Conservation (phyloP, 2,329 filamentous ascomycete species). For the Lecanicillium sp. region DNA sequence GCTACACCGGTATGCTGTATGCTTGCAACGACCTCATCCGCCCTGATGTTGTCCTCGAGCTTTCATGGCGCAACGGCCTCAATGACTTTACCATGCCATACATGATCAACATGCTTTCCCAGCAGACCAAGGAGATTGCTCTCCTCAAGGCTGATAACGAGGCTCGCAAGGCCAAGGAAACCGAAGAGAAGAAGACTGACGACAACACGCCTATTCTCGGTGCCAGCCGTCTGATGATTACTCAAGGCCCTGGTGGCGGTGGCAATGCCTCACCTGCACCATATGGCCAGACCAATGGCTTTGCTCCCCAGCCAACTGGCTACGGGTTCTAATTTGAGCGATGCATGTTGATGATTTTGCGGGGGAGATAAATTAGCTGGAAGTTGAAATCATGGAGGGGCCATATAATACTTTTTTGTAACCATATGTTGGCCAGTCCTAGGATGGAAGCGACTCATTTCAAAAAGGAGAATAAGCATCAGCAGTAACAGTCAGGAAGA, state of each 20-base stretch:
- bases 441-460: no score
- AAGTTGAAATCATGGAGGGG: no score
- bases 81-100: slow-evolving; percentile 99
- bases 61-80: slow-evolving; percentile 93
- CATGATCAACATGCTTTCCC: slow-evolving; percentile 96
- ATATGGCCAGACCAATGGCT: slow-evolving; percentile 74
- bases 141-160: slow-evolving; percentile 92
- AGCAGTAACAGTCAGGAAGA: no score
- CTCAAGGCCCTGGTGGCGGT: slow-evolving; percentile 64
- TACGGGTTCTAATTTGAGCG: slow-evolving; percentile 46
- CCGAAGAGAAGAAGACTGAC: slow-evolving; percentile 71
- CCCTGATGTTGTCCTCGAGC: slow-evolving; percentile 84
- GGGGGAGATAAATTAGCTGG: no score
- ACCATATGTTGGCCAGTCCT: no score
- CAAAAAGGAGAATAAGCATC: no score
- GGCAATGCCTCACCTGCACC: slow-evolving; percentile 57
- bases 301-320: slow-evolving; percentile 81
- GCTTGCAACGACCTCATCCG: slow-evolving; percentile 96
- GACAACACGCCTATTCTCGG: slow-evolving; percentile 92
- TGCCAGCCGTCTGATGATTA: slow-evolving; percentile 85
- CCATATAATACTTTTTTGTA: no score
- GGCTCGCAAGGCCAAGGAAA: slow-evolving; percentile 73
- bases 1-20: slow-evolving; percentile 99
- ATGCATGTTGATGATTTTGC: no score
- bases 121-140: slow-evolving; percentile 81